Evolutionary conservation across 441 rosid species (phyloP), one percentile per base, ranked within the genome.

Genomic region (Geranium incanum): DNA sequence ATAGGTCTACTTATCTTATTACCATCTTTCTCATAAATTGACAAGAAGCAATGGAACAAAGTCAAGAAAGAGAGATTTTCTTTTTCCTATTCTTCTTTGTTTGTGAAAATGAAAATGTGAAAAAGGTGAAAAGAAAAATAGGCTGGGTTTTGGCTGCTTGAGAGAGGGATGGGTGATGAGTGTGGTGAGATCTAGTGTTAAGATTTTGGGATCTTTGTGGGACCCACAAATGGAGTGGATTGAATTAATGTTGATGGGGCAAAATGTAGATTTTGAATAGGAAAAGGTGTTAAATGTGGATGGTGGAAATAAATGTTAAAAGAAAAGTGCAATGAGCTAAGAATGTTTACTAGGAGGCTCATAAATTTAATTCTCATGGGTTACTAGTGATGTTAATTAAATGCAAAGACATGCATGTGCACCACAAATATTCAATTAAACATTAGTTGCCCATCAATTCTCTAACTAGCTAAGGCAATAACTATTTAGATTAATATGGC

Each of bases 191-290:
- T 50, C 57, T 50, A 50, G 3, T 50, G 57, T 18, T 50, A 12
- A 50, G 57, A 50, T 50, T 50, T 50, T 50, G 57, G 57, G 57
- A 50, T 50, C 57, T 50, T 50, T 50, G 16, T 50, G 57, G 57
- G 57, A 2, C 57, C 57, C 16, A 50, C 57, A 50, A 12, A 2
- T 50, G 57, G 11, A 50, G 11, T 12, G 16, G 3, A 11, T 50
- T 50, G 57, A 11, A 50, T 50, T 50, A 50, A 50, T 50, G 57
- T 50, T 50, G 57, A 15, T 50, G 57, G 57, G 57, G 57, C 3
- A n/a, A 50, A 50, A 50, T 12, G 15, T 50, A n/a, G 57, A 15
- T 12, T 50, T 50, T 12, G 57, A n/a, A 13, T 2, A 1, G 3
- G 15, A 50, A 12, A 43, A 43, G 57, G 57, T 50, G 57, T 50